Evolutionary conservation across 768 basidiomycete species (phyloP).

Genomic region (Mycena floridula): DNA sequence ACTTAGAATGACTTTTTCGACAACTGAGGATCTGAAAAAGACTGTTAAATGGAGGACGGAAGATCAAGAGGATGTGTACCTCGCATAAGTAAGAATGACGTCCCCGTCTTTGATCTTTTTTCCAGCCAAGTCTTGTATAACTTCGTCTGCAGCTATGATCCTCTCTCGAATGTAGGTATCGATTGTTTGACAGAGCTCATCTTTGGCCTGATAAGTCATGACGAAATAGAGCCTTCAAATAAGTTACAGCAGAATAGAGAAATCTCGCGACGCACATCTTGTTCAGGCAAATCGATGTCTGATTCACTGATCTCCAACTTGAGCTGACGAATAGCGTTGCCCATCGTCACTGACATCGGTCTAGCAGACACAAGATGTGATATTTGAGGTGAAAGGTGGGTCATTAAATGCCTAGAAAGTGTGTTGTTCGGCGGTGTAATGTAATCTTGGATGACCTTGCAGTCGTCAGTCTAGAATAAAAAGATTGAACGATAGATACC

Average conservation of each 20-base stretch:
- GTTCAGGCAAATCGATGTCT: slow-evolving; percentile 90
- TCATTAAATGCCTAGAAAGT: slow-evolving; percentile 86
- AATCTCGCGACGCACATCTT: slow-evolving; percentile 58
- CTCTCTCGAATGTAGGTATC: slow-evolving; percentile 92
- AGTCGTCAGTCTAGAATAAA: slow-evolving; percentile 4
- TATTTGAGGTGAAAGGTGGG: slow-evolving; percentile 89
- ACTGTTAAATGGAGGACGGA: background rate
- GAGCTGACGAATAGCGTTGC: slow-evolving; percentile 88
- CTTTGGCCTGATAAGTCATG: slow-evolving; percentile 63
- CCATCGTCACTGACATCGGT: slow-evolving; percentile 91
- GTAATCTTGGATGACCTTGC: slow-evolving; percentile 87
- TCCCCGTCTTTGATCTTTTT: slow-evolving; percentile 95
- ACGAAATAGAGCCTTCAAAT: too few relatives aligned
- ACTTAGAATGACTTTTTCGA: slow-evolving; percentile 80
- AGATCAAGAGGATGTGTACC: slow-evolving; percentile 36
- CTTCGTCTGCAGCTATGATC: slow-evolving; percentile 88
- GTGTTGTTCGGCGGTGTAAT: slow-evolving; percentile 81
- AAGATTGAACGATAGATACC: slow-evolving; percentile 32
- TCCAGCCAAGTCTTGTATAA: slow-evolving; percentile 83
- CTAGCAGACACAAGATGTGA: slow-evolving; percentile 82
- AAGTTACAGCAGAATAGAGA: slow-evolving; percentile 2
- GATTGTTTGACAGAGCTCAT: slow-evolving; percentile 75
- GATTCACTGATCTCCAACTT: slow-evolving; percentile 93
- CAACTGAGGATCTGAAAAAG: slow-evolving; percentile 75
- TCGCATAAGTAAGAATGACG: slow-evolving; percentile 87